Percentiles rank a stretch among this genome's conserved stretches.
Evolutionary conservation across 73 alveolate genomes (phyloP).

Genomic region (Uronychia setigera): DNA sequence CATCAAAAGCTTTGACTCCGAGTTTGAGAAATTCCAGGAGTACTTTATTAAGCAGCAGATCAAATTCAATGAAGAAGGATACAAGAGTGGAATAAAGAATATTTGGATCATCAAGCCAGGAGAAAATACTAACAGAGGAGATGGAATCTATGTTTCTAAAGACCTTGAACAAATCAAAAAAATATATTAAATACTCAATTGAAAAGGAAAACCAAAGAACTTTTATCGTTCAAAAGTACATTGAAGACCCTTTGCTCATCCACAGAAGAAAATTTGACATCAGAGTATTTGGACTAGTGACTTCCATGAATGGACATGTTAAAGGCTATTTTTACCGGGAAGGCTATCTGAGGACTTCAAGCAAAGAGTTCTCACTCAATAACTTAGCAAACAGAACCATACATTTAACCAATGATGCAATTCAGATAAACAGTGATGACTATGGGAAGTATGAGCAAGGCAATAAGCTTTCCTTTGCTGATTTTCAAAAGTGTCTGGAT

Average conservation of each 20-base stretch:
- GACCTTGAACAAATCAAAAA: constrained; percentile 13
- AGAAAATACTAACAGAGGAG: constrained; percentile 47
- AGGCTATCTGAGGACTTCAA: constrained; percentile 78
- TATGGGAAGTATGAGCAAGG: constrained; percentile 87
- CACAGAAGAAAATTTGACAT: constrained; percentile 83
- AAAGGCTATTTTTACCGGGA: constrained; percentile 73
- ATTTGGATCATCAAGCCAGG: constrained; percentile 54
- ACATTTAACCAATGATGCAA: constrained; percentile 88
- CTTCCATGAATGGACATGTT: constrained; percentile 56
- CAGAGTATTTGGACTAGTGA: constrained; percentile 77
- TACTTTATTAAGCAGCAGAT: constrained; percentile 10
- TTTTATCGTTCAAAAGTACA: constrained; percentile 72
- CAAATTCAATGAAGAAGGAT: background rate
- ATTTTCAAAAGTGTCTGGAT: constrained; percentile 70
- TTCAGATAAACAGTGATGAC: constrained; percentile 78
- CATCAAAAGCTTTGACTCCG: constrained; percentile 32
- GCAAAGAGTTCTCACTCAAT: constrained; percentile 67
- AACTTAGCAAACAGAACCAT: constrained; percentile 55
- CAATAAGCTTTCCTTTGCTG: constrained; percentile 78
- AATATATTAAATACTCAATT: no score
- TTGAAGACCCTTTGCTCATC: constrained; percentile 79
- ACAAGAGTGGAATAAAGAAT: background rate
- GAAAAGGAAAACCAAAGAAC: constrained; percentile 24
- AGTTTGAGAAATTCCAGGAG: constrained; percentile 23
- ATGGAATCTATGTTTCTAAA: constrained; percentile 33